These are phyloP conservation scores for Psilocybe sp. DNA, from an alignment of 768 basidiomycete genomes.

Conservation along the genomic window DNA sequence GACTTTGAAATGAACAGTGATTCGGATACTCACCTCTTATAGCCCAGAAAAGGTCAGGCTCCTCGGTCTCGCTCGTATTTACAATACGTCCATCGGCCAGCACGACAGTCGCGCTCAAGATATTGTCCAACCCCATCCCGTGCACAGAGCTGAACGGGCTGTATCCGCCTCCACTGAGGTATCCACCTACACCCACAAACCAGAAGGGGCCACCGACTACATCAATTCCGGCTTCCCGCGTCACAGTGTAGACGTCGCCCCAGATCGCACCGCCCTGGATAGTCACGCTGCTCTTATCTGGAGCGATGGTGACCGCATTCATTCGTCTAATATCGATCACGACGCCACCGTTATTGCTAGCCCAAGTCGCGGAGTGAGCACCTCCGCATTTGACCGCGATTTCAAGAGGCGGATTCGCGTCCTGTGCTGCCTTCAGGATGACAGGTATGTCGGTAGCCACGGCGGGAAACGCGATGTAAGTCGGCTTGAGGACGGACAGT, in stretches of 20 bases:
- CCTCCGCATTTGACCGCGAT: conserved; percentile 12
- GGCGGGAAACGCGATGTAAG: conserved; percentile 5
- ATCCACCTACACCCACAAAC: conserved; percentile 13
- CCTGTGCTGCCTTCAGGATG: conserved; percentile 3
- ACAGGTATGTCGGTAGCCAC: conserved; percentile 5
- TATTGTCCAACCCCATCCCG: conserved; percentile 14
- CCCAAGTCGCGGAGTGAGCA: conserved; percentile 10
- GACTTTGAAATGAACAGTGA: background rate
- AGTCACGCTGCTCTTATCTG: conserved; percentile 2
- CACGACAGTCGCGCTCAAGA: conserved; percentile 17
- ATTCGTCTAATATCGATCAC: conserved; percentile 5
- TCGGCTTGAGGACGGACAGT: conserved; percentile 4
- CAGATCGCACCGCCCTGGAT: conserved; percentile 11
- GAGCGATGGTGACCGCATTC: conserved; percentile 1
- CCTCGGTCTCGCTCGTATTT: conserved; percentile 10
- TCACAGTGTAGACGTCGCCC: conserved; percentile 5
- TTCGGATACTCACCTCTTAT: conserved; percentile 15
- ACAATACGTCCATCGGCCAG: conserved; percentile 18
- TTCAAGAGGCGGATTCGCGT: conserved; percentile 2
- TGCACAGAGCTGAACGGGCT: conserved; percentile 18
- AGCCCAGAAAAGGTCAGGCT: conserved; percentile 24
- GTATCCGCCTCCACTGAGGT: conserved; percentile 11
- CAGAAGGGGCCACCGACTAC: conserved; percentile 12
- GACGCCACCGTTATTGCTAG: conserved; percentile 3
- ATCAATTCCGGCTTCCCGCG: conserved; percentile 4